These are phyloP conservation scores for Trypanosoma theileri DNA, from an alignment of 208 protist genomes.

Conservation along the genomic window DNA sequence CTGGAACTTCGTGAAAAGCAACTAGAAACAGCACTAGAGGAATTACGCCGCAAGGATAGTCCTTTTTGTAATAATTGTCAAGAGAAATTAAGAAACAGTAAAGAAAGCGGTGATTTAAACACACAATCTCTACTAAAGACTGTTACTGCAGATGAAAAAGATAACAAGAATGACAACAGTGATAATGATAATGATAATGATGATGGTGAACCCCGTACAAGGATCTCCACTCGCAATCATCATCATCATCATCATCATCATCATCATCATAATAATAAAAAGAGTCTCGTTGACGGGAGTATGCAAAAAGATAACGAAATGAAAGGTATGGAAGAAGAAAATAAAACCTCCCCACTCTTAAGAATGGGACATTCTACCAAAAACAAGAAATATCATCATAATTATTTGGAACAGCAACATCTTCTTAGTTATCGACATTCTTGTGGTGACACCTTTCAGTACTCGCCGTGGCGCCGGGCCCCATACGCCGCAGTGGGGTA, in stretches of 20 bases:
- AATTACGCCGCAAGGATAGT: not conserved
- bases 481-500: not conserved
- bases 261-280: too few species aligned
- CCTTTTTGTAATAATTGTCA: too few species aligned
- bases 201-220: not conserved
- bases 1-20: constrained; percentile 9
- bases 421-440: not conserved
- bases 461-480: constrained; percentile 3
- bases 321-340: too few species aligned
- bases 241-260: too few species aligned
- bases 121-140: too few species aligned
- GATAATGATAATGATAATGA: not conserved
- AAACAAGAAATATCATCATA: not conserved
- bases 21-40: not conserved
- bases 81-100: not conserved
- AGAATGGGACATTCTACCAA: too few species aligned
- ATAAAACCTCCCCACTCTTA: too few species aligned
- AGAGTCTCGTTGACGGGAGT: too few species aligned
- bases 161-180: not conserved
- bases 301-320: too few species aligned
- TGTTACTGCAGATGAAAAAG: not conserved
- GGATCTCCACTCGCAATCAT: too few species aligned
- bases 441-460: not conserved
- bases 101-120: not conserved
- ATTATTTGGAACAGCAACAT: not conserved